Evolutionary conservation across 2,329 filamentous ascomycete genomes (phyloP).

Genomic region (Knufia petricola): DNA sequence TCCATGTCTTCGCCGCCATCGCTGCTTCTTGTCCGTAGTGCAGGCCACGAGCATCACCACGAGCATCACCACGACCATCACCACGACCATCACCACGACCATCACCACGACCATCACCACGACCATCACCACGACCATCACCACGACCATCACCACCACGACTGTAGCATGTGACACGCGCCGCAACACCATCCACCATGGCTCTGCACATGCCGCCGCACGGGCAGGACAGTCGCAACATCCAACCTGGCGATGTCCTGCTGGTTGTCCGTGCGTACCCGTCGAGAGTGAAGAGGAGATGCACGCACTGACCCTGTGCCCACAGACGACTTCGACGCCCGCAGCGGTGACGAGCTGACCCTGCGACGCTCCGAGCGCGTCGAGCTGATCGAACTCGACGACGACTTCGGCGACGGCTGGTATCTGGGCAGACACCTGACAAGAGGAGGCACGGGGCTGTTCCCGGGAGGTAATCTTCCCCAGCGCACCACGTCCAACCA

Average conservation of each 20-base stretch:
- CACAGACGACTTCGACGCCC: conserved; percentile 83
- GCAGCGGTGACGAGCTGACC: conserved; percentile 86
- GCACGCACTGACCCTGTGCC: conserved; percentile 12
- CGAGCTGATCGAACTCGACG: conserved; percentile 54
- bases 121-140: no score
- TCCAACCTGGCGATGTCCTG: conserved; percentile 33
- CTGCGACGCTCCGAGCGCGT: conserved; percentile 65
- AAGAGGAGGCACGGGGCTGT: conserved; percentile 36
- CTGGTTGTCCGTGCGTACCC: conserved; percentile 37
- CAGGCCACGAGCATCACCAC: no score
- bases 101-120: no score
- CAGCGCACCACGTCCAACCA: background rate
- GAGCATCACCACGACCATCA: no score
- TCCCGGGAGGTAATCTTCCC: conserved; percentile 35
- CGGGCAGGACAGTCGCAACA: conserved; percentile 26
- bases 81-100: no score
- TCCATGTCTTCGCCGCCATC: conserved; percentile 12
- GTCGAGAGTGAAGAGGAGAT: background rate
- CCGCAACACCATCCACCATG: conserved; percentile 23
- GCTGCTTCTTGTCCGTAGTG: no score
- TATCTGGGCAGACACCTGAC: conserved; percentile 45
- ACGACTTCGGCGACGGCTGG: conserved; percentile 59
- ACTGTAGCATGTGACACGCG: conserved; percentile 6
- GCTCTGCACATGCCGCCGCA: no score
- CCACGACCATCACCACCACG: no score